Evolutionary conservation across 192 early-diverging fungal species (phyloP).

Genomic region (Backusella luteola): DNA sequence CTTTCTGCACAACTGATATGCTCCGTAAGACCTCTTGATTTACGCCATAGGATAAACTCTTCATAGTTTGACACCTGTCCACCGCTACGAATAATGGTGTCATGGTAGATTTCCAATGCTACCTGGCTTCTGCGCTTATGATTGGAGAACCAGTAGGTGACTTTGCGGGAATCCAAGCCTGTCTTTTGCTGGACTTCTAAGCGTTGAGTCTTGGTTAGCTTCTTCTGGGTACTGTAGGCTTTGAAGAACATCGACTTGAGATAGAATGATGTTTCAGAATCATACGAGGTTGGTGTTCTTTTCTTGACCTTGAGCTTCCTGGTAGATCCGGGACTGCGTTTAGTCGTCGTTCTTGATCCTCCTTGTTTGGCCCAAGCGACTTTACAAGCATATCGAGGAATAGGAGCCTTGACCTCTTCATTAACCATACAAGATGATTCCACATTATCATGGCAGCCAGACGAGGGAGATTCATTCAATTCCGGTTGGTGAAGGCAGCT

Average conservation of each 20-base stretch:
- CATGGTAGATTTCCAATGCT: background rate
- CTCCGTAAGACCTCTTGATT: background rate
- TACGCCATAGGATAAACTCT: background rate
- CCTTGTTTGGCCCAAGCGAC: background rate
- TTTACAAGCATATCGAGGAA: background rate
- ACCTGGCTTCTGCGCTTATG: conserved; percentile 16
- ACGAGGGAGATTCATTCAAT: background rate
- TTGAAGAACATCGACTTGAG: conserved; percentile 19
- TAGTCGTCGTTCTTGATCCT: background rate
- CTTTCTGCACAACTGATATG: background rate
- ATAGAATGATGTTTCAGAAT: background rate
- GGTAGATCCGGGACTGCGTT: background rate
- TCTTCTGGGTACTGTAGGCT: conserved; percentile 1
- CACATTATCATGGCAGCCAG: background rate
- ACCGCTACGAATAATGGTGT: background rate
- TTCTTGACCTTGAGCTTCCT: background rate
- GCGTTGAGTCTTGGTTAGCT: conserved; percentile 19
- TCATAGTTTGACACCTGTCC: background rate
- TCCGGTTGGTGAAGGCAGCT: background rate
- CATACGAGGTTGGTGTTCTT: conserved; percentile 12
- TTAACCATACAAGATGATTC: background rate
- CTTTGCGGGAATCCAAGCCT: conserved; percentile 15
- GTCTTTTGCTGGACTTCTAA: conserved; percentile 9
- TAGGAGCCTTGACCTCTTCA: background rate
- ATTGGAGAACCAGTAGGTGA: conserved; percentile 36